phyloP scores from a whole-genome alignment of 164 flowering plant genomes.

The Akebia trifoliata region DNA sequence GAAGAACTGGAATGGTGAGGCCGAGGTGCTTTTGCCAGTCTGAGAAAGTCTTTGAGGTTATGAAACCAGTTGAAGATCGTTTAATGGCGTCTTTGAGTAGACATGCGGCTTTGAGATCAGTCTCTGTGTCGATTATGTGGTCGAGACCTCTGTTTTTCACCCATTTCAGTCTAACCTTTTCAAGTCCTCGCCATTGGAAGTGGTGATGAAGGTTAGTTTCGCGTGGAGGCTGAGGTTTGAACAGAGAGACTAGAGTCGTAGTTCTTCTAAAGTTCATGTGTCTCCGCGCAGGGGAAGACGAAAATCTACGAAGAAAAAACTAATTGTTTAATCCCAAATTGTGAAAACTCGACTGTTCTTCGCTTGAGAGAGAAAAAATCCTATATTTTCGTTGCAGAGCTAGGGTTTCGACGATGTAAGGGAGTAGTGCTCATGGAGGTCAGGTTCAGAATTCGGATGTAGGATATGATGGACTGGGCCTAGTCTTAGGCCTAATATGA shows the following conservation, averaged over 20 bases:
- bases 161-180: constrained; percentile 86
- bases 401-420: no score
- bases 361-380: no score
- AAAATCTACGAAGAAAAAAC: no score
- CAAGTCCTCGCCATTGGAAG: constrained; percentile 19
- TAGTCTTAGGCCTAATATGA: no score
- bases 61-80: constrained; percentile 62
- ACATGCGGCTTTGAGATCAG: constrained; percentile 87
- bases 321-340: no score
- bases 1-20: constrained; percentile 85
- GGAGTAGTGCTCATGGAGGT: no score
- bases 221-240: neutral
- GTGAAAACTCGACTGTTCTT: no score
- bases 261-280: constrained; percentile 9
- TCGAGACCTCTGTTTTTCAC: constrained; percentile 75
- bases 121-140: constrained; percentile 80
- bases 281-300: no score
- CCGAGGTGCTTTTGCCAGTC: constrained; percentile 82
- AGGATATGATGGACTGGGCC: no score
- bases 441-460: no score
- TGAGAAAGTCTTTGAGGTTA: constrained; percentile 55
- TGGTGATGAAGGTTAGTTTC: constrained; percentile 11
- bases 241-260: neutral
- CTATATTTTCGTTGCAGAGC: no score
- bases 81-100: constrained; percentile 90